Base-by-base conservation (phyloP, 139 green algal genomes). In the Auxenochlorella pyrenoidosa region DNA sequence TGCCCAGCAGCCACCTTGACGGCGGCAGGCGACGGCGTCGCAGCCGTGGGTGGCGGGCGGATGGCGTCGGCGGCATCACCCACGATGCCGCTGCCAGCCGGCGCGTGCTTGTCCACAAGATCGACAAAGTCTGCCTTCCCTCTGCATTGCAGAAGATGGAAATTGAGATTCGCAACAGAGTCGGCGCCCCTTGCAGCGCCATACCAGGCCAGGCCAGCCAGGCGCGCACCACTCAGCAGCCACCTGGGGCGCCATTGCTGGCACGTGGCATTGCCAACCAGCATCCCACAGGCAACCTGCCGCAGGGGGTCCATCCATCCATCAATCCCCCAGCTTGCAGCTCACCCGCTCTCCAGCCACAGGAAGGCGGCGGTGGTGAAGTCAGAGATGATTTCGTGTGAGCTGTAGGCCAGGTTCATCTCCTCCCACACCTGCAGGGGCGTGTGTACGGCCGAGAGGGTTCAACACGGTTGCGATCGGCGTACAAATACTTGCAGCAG, bases 301-400 rank as follows among this genome's bases (percentile, higher is more conserved):
- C n/a, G n/a, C n/a, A n/a, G n/a, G n/a, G n/a, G n/a, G n/a, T n/a
- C n/a, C n/a, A n/a, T n/a, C n/a, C n/a, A n/a, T n/a, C n/a, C n/a
- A n/a, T n/a, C n/a, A 15, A 73, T 28, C 66, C 22, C 3, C 32
- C 5, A 26, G 6, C n/a, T 6, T 16, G 36, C 71, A 15, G 16
- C 80, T 85, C 63, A 85, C 80, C 63, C 63, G 80, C 80, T 75
- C 41, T 76, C 60, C 30, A 85, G 75, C 80, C 80, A 85, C 60
- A 85, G 30, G 58, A 85, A 71, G 60, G 80, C 38, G 22, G 32
- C 80, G 15, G 80, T 65, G 80, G 54, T n/a, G 80, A 76, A 85
- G 63, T 85, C 80, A 2, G 80, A 41, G 24, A 85, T 85, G 28
- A 85, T 85, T 63, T 85, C 80, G 80, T 85, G 80, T 8, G 36